phyloP scores from a whole-genome alignment of 257 asterid genomes.

The Solanum neorickii region DNA sequence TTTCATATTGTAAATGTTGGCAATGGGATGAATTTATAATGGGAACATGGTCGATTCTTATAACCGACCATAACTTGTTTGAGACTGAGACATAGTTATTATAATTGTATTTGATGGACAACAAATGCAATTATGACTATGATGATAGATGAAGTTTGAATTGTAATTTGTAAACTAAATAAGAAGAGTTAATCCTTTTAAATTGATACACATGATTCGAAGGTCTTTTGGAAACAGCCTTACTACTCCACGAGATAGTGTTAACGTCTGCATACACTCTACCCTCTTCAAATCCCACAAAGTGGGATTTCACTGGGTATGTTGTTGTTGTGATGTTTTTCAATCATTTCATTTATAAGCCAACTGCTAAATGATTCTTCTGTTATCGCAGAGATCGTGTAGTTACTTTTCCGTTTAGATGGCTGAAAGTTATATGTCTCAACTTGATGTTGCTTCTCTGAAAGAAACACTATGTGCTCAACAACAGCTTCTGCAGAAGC shows the following conservation, averaged over 20 bases:
- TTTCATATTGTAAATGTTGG: background rate
- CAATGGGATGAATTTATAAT: background rate
- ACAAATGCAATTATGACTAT: background rate
- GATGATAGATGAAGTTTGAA: background rate
- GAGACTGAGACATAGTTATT: background rate
- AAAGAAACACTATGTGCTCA: conserved; percentile 70
- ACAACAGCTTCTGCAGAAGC: conserved; percentile 66
- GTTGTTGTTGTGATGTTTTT: background rate
- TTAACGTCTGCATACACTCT: background rate
- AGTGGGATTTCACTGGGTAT: background rate
- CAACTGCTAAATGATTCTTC: background rate
- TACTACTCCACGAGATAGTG: background rate
- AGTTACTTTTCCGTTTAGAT: conserved; percentile 4
- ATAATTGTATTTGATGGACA: background rate
- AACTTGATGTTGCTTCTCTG: conserved; percentile 28
- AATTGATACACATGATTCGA: background rate
- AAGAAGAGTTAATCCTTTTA: background rate
- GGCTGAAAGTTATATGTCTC: conserved; percentile 40
- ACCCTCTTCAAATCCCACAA: background rate
- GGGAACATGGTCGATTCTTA: background rate
- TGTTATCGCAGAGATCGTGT: background rate
- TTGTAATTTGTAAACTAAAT: background rate
- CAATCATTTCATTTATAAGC: background rate
- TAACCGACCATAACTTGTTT: background rate
- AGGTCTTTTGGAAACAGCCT: background rate